phyloP scores from a whole-genome alignment of 1,284 basidiomycete species.

The Neolentinus lepideus region DNA sequence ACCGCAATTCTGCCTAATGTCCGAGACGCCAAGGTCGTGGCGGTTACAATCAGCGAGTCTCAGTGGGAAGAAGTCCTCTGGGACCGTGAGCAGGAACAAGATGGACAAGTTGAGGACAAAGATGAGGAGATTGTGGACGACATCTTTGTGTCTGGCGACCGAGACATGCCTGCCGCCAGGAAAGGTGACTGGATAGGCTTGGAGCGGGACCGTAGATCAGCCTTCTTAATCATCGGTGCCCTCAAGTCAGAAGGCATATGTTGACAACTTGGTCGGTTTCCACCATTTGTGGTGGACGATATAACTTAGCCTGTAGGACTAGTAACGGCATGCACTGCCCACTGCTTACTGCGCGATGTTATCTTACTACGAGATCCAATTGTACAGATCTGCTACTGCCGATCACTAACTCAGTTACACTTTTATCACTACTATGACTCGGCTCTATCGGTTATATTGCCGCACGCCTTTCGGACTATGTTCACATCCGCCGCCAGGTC shows the following conservation, averaged over 20 bases:
- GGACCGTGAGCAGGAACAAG: constrained; percentile 46
- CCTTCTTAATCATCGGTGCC: constrained; percentile 69
- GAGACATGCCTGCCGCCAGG: constrained; percentile 36
- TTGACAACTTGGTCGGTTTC: constrained; percentile 23
- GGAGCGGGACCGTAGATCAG: constrained; percentile 68
- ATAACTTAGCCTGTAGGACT: too few relatives aligned
- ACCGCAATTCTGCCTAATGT: constrained; percentile 67
- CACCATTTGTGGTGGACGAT: too few relatives aligned
- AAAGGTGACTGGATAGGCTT: constrained; percentile 68
- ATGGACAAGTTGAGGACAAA: constrained; percentile 14
- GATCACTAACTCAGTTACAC: background rate
- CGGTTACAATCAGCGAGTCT: constrained; percentile 63
- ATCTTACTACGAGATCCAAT: too few relatives aligned
- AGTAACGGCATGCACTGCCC: too few relatives aligned
- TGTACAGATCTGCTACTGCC: too few relatives aligned
- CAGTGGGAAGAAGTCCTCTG: constrained; percentile 76
- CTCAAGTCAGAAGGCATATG: constrained; percentile 64
- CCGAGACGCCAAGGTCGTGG: constrained; percentile 60
- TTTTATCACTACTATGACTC: background rate
- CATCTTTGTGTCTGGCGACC: constrained; percentile 47
- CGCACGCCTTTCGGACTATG: background rate
- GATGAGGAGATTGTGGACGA: constrained; percentile 29
- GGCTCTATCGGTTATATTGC: background rate
- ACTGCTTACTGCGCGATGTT: too few relatives aligned
- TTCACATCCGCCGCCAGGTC: background rate